phyloP scores from a whole-genome alignment of 192 early-diverging fungal species.

The Coemansia biformis region DNA sequence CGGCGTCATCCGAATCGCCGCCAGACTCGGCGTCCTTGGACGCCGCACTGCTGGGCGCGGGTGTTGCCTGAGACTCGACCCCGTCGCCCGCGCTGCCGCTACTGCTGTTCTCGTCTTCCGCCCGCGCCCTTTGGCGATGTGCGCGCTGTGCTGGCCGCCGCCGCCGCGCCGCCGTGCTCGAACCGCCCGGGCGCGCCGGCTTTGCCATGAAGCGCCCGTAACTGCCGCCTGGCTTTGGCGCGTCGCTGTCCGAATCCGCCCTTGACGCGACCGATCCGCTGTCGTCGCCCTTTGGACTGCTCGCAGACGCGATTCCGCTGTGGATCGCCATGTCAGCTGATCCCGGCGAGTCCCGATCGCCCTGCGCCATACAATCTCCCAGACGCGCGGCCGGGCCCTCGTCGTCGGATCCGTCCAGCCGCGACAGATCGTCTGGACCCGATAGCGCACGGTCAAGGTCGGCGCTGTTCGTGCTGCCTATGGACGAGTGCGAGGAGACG shows the following conservation, averaged over 20 bases:
- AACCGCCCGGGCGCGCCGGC: background rate
- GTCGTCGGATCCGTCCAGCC: background rate
- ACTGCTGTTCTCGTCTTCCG: too few species aligned
- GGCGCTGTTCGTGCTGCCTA: conserved; percentile 30
- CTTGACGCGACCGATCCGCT: too few species aligned
- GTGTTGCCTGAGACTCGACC: background rate
- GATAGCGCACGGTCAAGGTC: conserved; percentile 17
- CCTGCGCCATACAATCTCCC: too few species aligned
- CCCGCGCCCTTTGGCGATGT: background rate
- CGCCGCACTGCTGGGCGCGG: too few species aligned
- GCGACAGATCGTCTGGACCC: background rate
- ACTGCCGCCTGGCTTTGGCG: background rate
- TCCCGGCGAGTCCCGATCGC: background rate
- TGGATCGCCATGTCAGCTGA: conserved; percentile 9
- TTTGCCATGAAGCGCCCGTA: background rate
- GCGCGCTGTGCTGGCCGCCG: background rate
- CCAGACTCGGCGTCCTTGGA: background rate
- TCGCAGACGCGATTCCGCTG: background rate
- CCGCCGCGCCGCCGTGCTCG: background rate
- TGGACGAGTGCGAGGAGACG: conserved; percentile 46
- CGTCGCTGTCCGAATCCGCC: conserved; percentile 1
- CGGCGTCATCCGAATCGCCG: too few species aligned
- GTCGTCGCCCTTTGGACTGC: background rate
- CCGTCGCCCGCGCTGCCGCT: background rate
- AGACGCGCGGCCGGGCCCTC: too few species aligned